Base-by-base conservation (phyloP, 2,329 filamentous ascomycete genomes). In the Colletotrichum musae region DNA sequence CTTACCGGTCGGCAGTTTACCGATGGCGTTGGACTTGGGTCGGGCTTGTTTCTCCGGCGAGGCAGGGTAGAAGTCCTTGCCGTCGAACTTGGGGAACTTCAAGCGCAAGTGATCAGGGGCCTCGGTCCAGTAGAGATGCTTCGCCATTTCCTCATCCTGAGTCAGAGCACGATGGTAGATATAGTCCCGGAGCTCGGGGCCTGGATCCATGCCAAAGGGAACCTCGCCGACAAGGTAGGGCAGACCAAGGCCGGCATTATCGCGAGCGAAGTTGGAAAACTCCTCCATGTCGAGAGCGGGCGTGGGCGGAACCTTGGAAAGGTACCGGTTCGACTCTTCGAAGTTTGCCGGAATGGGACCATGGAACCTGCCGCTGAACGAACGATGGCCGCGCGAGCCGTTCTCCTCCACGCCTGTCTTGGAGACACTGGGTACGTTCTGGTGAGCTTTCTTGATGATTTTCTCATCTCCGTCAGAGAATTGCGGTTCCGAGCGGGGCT, bases 51-150 rank as follows among this genome's bases (percentile, higher is more conserved):
- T 87, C 58, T 70, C 75, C 1, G 87, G 87, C 0, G 88, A 90
- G 3, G 87, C 80, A 36, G 86, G 87, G 70, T 90, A 91, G 72
- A 91, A 91, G 75, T 91, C 84, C 75, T 89, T 90, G 26, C 89
- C 89, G 72, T 91, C 89, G 73, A 89, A 92, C 76, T 89, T 91
- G 41, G 89, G 89, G 48, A 91, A 79, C 2, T 88, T 87, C 41
- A 80, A 82, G 57, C 85, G 81, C 13, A 83, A 81, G 71, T 85
- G 83, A 36, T 79, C 82, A 50, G 88, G 84, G 16, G 86, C 84
- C 51, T 87, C 85, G 10, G 87, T 88, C 87, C 88, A 91, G 75
- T 89, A 91, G 71, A 90, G 78, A 71, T 86, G 84, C 52, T 89
- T 86, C 71, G 89, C 87, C 62, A 86, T 85, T 53, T 86, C 78